Evolutionary conservation across 2,329 filamentous ascomycete genomes (phyloP).

Genomic region (Colletotrichum higginsianum): DNA sequence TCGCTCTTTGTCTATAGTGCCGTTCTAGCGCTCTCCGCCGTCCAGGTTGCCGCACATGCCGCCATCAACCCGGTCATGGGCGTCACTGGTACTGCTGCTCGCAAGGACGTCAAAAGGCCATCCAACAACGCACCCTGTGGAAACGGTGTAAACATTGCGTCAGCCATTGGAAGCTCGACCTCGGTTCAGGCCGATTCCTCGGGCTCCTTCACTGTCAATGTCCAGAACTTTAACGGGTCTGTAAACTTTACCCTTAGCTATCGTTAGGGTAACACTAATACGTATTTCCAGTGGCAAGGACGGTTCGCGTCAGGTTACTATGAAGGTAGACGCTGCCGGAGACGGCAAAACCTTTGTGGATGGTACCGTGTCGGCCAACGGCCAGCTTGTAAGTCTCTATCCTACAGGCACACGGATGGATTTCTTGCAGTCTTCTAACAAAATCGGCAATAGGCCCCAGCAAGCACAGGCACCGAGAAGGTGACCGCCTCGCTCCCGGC

Average conservation of each 20-base stretch:
- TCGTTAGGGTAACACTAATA: not conserved
- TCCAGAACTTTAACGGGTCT: slow-evolving; percentile 43
- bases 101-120: slow-evolving; percentile 35
- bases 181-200: slow-evolving; percentile 39
- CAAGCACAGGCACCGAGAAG: not conserved
- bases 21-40: slow-evolving; percentile 31
- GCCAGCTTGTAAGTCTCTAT: not conserved
- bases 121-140: slow-evolving; percentile 39
- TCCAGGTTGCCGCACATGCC: slow-evolving; percentile 37
- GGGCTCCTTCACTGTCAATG: slow-evolving; percentile 35
- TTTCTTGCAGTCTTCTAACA: not conserved
- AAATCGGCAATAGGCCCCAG: not conserved
- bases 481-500: not conserved
- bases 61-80: slow-evolving; percentile 40
- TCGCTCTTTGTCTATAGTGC: slow-evolving; percentile 19
- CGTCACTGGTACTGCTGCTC: slow-evolving; percentile 33
- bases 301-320: slow-evolving; percentile 39
- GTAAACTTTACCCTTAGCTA: not conserved
- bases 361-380: slow-evolving; percentile 16
- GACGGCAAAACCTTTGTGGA: slow-evolving; percentile 38
- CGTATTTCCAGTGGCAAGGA: slow-evolving; percentile 31
- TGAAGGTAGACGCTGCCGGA: slow-evolving; percentile 36
- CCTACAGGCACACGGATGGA: not conserved
- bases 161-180: slow-evolving; percentile 34
- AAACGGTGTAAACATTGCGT: slow-evolving; percentile 23